Evolutionary conservation across 139 green algal genomes (phyloP), one percentile per base, ranked within the genome.

Genomic region (Picochlorum sp.): DNA sequence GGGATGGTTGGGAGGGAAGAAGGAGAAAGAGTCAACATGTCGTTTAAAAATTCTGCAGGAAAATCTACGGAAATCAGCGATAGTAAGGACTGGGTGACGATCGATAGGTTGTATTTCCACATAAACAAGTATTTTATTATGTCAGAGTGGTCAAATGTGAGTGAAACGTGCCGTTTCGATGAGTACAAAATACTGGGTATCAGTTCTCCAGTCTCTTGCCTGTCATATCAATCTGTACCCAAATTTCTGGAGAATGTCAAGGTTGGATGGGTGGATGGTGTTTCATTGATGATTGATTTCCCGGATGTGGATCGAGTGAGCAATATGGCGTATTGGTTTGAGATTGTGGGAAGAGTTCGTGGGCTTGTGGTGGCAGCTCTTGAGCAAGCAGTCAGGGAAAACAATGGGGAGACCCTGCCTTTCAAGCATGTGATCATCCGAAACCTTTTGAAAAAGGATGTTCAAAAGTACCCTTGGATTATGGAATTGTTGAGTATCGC

Each of bases 281-380:
- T 81, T 18, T 85, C 78, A 6, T 59, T 92, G 28, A 67, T 84
- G 24, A 41, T 93, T 2, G 84, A 91, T 69, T 84, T 87, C 41
- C 78, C 84, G 4, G 88, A 89, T 68, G 69, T 79, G 8, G 70
- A 75, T 16, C 85, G 79, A 61, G 68, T 79, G 0, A 74, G 88
- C 50, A 86, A 92, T 71, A 63, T 89, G 47, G 87, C 86, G 2
- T 82, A 90, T 70, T 95, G 86, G 86, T 68, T 73, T 3, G 85
- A 94, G 73, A 54, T 83, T 16, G 72, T 91, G 63, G 54, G 83
- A 21, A 81, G 85, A 3, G 38, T 81, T 4, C 85, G 79, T 63
- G 81, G 54, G 15, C 52, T 69, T 5, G 74, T 94, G 10, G 37
- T 26, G 1, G 49, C 13, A 34, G n/a, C 21, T 62, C n/a, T 54